Evolutionary conservation across 139 green algal genomes (phyloP), one percentile per base, ranked within the genome.

Genomic region (Astrephomene gubernaculifera): DNA sequence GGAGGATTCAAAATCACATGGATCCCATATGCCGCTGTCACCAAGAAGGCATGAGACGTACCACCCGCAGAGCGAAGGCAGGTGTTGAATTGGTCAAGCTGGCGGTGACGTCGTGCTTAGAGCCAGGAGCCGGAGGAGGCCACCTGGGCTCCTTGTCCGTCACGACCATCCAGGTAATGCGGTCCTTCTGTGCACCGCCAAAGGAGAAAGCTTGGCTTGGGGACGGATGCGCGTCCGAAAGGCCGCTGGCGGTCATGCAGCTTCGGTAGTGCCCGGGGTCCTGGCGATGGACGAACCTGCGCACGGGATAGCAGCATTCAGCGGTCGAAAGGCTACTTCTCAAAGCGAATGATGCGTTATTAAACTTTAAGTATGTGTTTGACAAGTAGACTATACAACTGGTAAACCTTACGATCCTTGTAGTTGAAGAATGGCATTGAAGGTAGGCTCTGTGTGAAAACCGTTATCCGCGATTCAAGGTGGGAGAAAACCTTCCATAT

Each of bases 211-310:
- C 57, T 36, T 71, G 54, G 27, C 29, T 21, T 4, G 38, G 9
- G 8, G 2, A 1, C 38, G 38, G 54, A 29, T 71, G 39, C 3
- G 35, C 27, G 38, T 25, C 9, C 3, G 52, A 38, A 22, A 25
- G 8, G 0, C 53, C 25, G 10, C 14, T 36, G 52, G 24, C 73
- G 0, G 2, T 19, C 21, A 80, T 7, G 7, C 12, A 19, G 27
- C 14, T 7, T 12, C 60, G 27, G 29, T 71, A 82, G 27, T 5
- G 27, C 0, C 6, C 75, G 3, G 75, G 75, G 75, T 82, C 57
- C 57, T 82, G 75, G 17, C 75, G 54, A 38, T 82, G 75, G 21
- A 82, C 75, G 22, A 82, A 71, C 75, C 75, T 82, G 71, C 17
- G 24, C 19, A 67, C 24, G 17, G 57, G 19, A 33, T 33, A 67